Evolutionary conservation across 1,139 yeast species (phyloP), one percentile per base, ranked within the genome.

Genomic region (Saccharomyces pastorianus): DNA sequence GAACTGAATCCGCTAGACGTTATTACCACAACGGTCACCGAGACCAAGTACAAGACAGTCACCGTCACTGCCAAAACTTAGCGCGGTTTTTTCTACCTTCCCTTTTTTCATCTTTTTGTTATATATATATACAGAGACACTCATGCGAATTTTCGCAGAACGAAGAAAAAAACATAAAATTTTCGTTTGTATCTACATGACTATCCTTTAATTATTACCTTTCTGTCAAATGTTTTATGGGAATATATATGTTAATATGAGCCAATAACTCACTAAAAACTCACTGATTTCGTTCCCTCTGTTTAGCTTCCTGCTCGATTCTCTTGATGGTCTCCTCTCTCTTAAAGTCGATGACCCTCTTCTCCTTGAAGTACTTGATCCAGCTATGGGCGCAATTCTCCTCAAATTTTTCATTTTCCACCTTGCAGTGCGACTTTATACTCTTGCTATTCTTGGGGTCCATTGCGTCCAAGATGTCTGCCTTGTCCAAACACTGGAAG

Each of bases 311-410:
- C 46, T 71, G 75, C 61, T 79, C 84, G 61, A 82, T 79, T 60
- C 79, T 78, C 56, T 75, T 73, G 64, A 83, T 60, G 65, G 81
- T 77, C 56, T 72, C 69, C 56, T 77, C 82, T 64, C 78, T 79
- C 62, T 80, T 78, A 56, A 74, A 68, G 56, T 83, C 87, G 52
- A 77, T 79, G 6, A 80, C 80, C 57, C 88, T 75, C 64, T 83
- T 83, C 67, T 83, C 84, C 63, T 83, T 83, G 71, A 84, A 84
- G 65, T 84, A 84, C 50, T 79, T 76, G 32, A 81, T 83, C 90
- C 90, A 84, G 54, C 84, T 77, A 28, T 76, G 75, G n/a, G 82
- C 81, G 65, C 90, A 84, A 59, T 79, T 77, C 14, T 71, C 63
- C 49, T 80, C 77, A 56, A 81, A 83, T 46, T 71, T 71, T n/a